These are phyloP conservation scores for Maudiozyma pseudohumilis DNA, from an alignment of 805 yeast genomes.

Conservation along the genomic window DNA sequence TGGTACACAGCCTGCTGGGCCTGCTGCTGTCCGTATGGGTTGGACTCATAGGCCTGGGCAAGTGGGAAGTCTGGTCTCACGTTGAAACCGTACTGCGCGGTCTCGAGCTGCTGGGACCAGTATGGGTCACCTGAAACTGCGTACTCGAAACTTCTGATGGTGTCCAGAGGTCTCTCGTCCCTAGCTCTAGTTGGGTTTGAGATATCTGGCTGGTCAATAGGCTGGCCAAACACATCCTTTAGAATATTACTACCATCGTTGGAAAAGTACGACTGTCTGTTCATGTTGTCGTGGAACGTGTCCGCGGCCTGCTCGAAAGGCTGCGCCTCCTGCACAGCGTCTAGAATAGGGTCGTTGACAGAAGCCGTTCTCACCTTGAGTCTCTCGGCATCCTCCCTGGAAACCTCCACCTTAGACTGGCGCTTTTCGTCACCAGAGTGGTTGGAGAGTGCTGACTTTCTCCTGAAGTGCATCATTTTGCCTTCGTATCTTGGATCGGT, in stretches of 20 bases:
- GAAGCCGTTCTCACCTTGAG: constrained; percentile 58
- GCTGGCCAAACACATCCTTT: constrained; percentile 74
- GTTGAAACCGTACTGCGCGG: constrained; percentile 72
- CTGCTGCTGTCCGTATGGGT: constrained; percentile 3
- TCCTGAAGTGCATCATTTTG: constrained; percentile 38
- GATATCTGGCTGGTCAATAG: constrained; percentile 69
- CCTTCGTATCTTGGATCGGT: too few species aligned
- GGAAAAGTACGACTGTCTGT: constrained; percentile 31
- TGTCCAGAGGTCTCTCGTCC: constrained; percentile 94
- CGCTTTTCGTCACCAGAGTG: constrained; percentile 22
- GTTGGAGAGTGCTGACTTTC: constrained; percentile 26
- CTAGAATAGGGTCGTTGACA: constrained; percentile 80
- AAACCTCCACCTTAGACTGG: constrained; percentile 32
- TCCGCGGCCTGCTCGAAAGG: constrained; percentile 68
- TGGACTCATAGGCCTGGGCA: background rate
- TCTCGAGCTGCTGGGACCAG: constrained; percentile 73
- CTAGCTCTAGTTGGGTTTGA: constrained; percentile 90
- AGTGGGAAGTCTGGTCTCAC: constrained; percentile 59
- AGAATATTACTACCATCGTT: constrained; percentile 37
- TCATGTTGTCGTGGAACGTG: constrained; percentile 26
- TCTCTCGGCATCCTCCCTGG: constrained; percentile 42
- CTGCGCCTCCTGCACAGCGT: constrained; percentile 91
- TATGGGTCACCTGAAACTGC: constrained; percentile 71
- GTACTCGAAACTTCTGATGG: constrained; percentile 87
- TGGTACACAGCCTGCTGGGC: constrained; percentile 50